Base-by-base conservation (phyloP, 371 early-diverging fungal genomes). In the Funneliformis caledonium region DNA sequence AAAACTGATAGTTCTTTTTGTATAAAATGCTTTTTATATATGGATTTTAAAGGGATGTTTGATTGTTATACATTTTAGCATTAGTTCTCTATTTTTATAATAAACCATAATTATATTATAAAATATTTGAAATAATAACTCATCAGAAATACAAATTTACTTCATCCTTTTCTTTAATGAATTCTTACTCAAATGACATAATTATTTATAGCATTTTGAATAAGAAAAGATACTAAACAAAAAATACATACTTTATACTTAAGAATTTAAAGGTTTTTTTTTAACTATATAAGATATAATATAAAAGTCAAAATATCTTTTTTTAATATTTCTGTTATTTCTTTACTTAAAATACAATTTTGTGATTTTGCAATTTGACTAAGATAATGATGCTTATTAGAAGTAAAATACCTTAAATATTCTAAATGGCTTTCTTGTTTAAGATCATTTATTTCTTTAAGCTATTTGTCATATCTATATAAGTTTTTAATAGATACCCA, bases 41-140 rank as follows among this genome's bases (percentile, higher is more conserved):
- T 76, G 64, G 62, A 76, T 10, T 52, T 64, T 76, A 42, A 76
- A 14, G 26, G 64, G 65, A 62, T 62, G 76, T 64, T 76, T 76
- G 33, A 64, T 45, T 19, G 61, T 52, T 19, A 22, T 3, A 11
- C 26, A 6, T 14, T 4, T 19, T 61, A 62, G 62, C 8, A 3
- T 22, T 62, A 11, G 62, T n/a, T 60, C n/a, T n/a, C 47, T 47
- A 62, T 26, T 1, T n/a, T n/a, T 60, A 37, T 76, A 76, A 43
- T n/a, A n/a, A 14, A 76, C 42, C n/a, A 16, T 6, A n/a, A 4
- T 0, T 22, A 62, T 76, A 62, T 76, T 76, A 19, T 62, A 11
- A 22, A 62, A 76, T 22, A 76, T 76, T 47, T 76, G 45, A 47
- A 76, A 26, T 26, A 26, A 26, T 26, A 0, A 26, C 26, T 26